Evolutionary conservation across 2,329 filamentous ascomycete genomes (phyloP), one percentile per base, ranked within the genome.

Genomic region (Colletotrichum sp.): DNA sequence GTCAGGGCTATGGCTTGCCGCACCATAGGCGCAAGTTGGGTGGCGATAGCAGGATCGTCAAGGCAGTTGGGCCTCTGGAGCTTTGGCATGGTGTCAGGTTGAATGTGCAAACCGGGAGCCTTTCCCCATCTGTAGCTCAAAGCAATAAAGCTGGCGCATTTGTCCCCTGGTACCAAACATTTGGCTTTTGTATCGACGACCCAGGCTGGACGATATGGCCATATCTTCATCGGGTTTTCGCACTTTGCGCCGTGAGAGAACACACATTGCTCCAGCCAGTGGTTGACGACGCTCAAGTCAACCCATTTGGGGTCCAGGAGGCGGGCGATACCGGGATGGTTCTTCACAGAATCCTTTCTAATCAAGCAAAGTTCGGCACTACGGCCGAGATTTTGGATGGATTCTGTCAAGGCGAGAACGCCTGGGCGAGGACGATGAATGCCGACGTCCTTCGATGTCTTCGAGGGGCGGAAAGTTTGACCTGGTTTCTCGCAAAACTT

Each of bases 51-150:
- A 8, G 67, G 55, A 15, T 39, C 59, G 26, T 16, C 59, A 6
- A 70, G 24, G 13, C n/a, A n/a, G 30, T 30, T 62, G 18, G 18
- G n/a, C 12, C 18, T 6, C 18, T 70, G 55, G 0, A 70, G 67
- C 0, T 18, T 64, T 13, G 39, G 32, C 7, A 66, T 8, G 16
- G 13, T 57, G 26, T 26, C 60, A 7, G 26, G n/a, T 9, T 13
- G 21, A 8, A n/a, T 5, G 8, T 21, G 13, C 44, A n/a, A 12
- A 0, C 30, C 15, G 13, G 24, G 16, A 13, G 18, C 16, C 1
- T 15, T 49, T 13, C 69, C 69, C 69, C 68, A 71, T 10, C 36
- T 5, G 9, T 71, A 71, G 6, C 59, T 64, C 24, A 72, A 12
- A 1, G 49, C 44, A 8, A 49, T 0, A 21, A 34, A 59, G 2